Evolutionary conservation across 177 flowering plant genomes (phyloP).

Genomic region (Vitis hybrid): DNA sequence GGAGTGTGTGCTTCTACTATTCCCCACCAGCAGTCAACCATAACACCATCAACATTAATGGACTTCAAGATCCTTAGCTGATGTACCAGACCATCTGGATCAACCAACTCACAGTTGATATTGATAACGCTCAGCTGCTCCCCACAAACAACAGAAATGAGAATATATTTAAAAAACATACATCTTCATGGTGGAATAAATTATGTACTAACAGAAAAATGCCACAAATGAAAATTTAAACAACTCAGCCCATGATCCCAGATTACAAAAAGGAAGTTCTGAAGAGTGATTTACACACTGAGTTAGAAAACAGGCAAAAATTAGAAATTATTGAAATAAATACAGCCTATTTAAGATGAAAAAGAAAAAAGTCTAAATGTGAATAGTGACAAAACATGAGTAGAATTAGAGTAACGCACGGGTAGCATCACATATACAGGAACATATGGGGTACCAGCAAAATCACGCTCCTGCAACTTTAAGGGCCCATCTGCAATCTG

Average conservation of each 20-base stretch:
- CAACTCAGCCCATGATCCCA: no score
- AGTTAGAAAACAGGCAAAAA: no score
- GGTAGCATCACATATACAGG: slow-evolving; percentile 94
- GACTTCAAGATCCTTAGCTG: slow-evolving; percentile 67
- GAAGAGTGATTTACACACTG: no score
- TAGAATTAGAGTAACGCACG: slow-evolving; percentile 41
- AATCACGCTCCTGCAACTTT: slow-evolving; percentile 66
- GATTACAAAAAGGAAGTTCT: no score
- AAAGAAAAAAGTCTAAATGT: not conserved
- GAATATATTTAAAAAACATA: not conserved
- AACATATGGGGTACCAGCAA: slow-evolving; percentile 77
- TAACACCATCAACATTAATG: slow-evolving; percentile 77
- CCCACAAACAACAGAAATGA: slow-evolving; percentile 1
- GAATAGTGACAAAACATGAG: not conserved
- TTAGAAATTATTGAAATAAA: no score
- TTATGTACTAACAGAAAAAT: not conserved
- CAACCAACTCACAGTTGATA: slow-evolving; percentile 74
- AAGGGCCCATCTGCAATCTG: slow-evolving; percentile 37
- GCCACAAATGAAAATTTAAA: no score
- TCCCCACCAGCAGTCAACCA: slow-evolving; percentile 99
- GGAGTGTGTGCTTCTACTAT: slow-evolving; percentile 84
- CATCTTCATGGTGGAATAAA: not conserved
- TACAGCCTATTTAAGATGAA: not conserved
- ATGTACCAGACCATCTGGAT: slow-evolving; percentile 62
- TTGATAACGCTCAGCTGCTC: slow-evolving; percentile 70